These are phyloP conservation scores for Filosporella fistucella DNA, from an alignment of 495 filamentous ascomycete genomes.

Conservation along the genomic window DNA sequence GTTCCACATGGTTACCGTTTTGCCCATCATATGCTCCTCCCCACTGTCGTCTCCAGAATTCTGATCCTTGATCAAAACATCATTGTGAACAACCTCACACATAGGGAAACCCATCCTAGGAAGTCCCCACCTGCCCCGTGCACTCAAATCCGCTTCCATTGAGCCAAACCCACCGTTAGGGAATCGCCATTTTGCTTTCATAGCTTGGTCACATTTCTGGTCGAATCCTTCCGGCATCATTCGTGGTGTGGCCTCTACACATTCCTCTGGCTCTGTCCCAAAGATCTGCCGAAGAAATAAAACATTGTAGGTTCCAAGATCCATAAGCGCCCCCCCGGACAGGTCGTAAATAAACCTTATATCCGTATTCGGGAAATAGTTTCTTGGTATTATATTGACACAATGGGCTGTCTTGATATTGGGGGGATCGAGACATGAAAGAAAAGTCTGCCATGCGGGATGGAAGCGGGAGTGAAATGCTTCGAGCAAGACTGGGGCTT, in stretches of 20 bases:
- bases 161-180: constrained; percentile 36
- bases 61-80: constrained; percentile 24
- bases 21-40: constrained; percentile 32
- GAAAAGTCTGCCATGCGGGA: constrained; percentile 47
- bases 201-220: constrained; percentile 34
- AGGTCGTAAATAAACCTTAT: constrained; percentile 53
- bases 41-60: constrained; percentile 23
- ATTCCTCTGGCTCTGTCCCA: constrained; percentile 15
- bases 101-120: constrained; percentile 16
- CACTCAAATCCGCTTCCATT: constrained; percentile 31
- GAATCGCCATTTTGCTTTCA: constrained; percentile 37
- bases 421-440: constrained; percentile 33
- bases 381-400: constrained; percentile 25
- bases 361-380: constrained; percentile 34
- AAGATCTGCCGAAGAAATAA: constrained; percentile 21
- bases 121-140: constrained; percentile 13
- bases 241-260: constrained; percentile 8
- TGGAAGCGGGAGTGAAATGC: constrained; percentile 55
- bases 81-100: constrained; percentile 24
- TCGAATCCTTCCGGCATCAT: constrained; percentile 12
- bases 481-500: constrained; percentile 49
- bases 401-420: constrained; percentile 34
- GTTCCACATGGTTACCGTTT: constrained; percentile 39
- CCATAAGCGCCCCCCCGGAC: constrained; percentile 55
- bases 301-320: constrained; percentile 48